Conservation (phyloP, 2,329 filamentous ascomycete genomes). For the Dactylellina leptospora region DNA sequence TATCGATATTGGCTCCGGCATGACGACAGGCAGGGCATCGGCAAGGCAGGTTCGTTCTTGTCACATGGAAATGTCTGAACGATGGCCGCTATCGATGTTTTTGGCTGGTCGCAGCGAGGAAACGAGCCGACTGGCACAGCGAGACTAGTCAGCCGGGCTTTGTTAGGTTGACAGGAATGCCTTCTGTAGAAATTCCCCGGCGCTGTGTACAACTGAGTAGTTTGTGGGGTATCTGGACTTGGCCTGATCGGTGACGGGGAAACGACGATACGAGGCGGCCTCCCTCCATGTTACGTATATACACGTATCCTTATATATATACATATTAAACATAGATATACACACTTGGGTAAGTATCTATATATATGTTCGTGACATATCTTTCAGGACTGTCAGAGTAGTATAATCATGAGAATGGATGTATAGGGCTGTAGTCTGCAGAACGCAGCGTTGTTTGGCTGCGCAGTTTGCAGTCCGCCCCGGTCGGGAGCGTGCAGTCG, state of each 20-base stretch:
- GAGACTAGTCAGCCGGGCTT: not conserved
- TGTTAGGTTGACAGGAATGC: not conserved
- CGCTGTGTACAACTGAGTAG: not conserved
- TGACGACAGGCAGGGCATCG: conserved; percentile 39
- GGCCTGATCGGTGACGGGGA: conserved; percentile 23
- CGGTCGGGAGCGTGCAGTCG: conserved; percentile 10
- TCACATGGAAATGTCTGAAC: conserved; percentile 30
- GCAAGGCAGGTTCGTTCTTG: conserved; percentile 3
- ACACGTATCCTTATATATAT: not conserved
- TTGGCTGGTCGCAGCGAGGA: conserved; percentile 6
- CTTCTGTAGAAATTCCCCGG: not conserved
- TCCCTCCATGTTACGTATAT: conserved; percentile 1
- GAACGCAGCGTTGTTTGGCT: conserved; percentile 22
- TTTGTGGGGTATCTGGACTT: conserved; percentile 31
- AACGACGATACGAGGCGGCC: conserved; percentile 48
- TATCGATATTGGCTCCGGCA: no score
- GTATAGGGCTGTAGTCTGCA: not conserved
- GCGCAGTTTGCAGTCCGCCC: conserved; percentile 37
- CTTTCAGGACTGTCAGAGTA: no score
- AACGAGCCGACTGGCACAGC: conserved; percentile 50
- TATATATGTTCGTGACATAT: no score
- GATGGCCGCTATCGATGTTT: conserved; percentile 4
- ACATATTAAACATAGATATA: no score
- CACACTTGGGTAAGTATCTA: no score
- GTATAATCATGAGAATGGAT: not conserved